These are phyloP conservation scores for Trichosanthes truncata DNA, from an alignment of 306 rosid genomes.

Conservation along the genomic window DNA sequence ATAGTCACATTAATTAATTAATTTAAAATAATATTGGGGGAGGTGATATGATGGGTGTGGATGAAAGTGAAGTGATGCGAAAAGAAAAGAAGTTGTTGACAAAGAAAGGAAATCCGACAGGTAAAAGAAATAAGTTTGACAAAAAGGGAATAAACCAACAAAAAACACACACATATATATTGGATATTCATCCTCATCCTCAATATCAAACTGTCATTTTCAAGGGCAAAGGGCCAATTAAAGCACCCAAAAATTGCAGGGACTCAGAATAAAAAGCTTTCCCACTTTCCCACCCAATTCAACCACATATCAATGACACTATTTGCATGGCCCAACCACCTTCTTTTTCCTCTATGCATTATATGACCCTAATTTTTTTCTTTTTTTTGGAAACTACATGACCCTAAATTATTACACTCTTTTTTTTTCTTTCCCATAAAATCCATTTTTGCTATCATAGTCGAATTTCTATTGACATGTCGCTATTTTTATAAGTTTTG, in stretches of 20 bases:
- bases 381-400: too few species aligned
- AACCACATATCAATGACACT: background rate
- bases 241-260: background rate
- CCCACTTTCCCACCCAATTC: background rate
- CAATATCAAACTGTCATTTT: background rate
- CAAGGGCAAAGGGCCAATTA: background rate
- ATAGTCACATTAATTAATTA: background rate
- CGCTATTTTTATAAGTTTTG: background rate
- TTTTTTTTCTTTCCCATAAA: background rate
- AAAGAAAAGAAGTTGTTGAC: background rate
- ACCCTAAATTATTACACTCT: background rate
- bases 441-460: background rate
- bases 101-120: background rate
- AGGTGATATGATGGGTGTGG: background rate
- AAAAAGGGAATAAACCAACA: background rate
- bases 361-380: background rate
- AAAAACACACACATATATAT: background rate
- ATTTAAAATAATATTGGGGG: background rate
- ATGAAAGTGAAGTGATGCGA: background rate
- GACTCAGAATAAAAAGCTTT: background rate
- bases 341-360: background rate
- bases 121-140: background rate
- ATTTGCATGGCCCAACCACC: background rate
- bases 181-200: slow-evolving; percentile 8
- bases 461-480: background rate